phyloP scores from a whole-genome alignment of 768 basidiomycete species.

The Boletus vinaceobasis region DNA sequence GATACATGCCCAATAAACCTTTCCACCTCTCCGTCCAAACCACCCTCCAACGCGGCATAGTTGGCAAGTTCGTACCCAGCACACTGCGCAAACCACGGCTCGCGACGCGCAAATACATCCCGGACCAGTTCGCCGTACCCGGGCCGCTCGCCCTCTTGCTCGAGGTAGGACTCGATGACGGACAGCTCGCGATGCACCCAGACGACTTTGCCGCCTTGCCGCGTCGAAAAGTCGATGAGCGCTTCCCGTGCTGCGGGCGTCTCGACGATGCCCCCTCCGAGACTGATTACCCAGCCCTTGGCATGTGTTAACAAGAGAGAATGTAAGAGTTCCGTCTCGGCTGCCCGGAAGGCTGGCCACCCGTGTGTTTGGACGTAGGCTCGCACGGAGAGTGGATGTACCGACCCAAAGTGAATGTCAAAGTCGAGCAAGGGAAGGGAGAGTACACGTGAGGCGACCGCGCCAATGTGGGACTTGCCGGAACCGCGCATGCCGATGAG shows the following conservation, averaged over 20 bases:
- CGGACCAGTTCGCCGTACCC: conserved; percentile 83
- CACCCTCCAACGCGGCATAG: conserved; percentile 43
- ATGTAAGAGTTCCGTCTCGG: conserved; percentile 67
- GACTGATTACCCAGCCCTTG: conserved; percentile 71
- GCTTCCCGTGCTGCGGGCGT: conserved; percentile 69
- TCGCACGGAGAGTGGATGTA: conserved; percentile 58
- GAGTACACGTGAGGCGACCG: conserved; percentile 68
- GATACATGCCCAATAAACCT: conserved; percentile 91
- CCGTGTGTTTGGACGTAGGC: conserved; percentile 79
- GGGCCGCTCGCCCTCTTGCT: conserved; percentile 72
- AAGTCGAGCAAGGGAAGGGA: conserved; percentile 81
- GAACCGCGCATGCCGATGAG: conserved; percentile 96
- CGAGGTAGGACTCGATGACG: conserved; percentile 80
- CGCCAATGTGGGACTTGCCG: conserved; percentile 88
- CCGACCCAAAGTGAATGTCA: conserved; percentile 70
- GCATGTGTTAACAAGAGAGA: conserved; percentile 59
- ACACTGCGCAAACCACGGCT: conserved; percentile 84
- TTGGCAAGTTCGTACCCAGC: conserved; percentile 84
- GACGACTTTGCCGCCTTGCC: conserved; percentile 66
- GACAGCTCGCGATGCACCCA: conserved; percentile 78
- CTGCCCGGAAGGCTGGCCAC: conserved; percentile 86
- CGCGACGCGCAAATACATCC: conserved; percentile 80
- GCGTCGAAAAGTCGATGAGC: conserved; percentile 60
- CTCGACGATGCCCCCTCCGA: conserved; percentile 95
- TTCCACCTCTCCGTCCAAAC: conserved; percentile 52